phyloP scores from a whole-genome alignment of 306 rosid species.

The Quercus engelmannii region DNA sequence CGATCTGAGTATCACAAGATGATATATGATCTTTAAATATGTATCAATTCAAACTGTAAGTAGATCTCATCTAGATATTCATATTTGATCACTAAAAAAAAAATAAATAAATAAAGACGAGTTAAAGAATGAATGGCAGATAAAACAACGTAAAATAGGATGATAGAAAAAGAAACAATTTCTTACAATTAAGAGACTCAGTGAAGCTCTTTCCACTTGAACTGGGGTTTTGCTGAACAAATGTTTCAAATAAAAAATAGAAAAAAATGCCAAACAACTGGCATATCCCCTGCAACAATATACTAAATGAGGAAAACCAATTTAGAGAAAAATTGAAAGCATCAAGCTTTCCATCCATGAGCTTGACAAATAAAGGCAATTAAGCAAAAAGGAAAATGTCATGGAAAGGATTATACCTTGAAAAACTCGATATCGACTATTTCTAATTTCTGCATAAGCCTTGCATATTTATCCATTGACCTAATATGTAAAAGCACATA shows the following conservation, averaged over 20 bases:
- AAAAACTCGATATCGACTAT: conserved; percentile 82
- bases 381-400: conserved; percentile 11
- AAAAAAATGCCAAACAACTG: conserved; percentile 85
- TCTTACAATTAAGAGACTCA: conserved; percentile 72
- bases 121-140: conserved; percentile 1
- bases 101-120: background rate
- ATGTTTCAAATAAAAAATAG: conserved; percentile 71
- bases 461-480: conserved; percentile 97
- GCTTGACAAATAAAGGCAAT: background rate
- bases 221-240: conserved; percentile 67
- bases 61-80: conserved; percentile 5
- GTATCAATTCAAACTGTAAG: conserved; percentile 27
- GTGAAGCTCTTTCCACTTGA: conserved; percentile 67
- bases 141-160: background rate
- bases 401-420: conserved; percentile 52
- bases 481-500: conserved; percentile 45
- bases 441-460: conserved; percentile 94
- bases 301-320: conserved; percentile 57
- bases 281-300: conserved; percentile 90
- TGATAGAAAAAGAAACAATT: background rate
- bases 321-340: conserved; percentile 30
- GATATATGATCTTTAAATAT: conserved; percentile 20
- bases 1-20: conserved; percentile 58
- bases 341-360: conserved; percentile 21
- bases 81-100: background rate